Percentiles rank a stretch among this genome's conserved stretches.
These are phyloP conservation scores for Mrakia hoshinonis DNA, from an alignment of 768 basidiomycete genomes.

Conservation along the genomic window DNA sequence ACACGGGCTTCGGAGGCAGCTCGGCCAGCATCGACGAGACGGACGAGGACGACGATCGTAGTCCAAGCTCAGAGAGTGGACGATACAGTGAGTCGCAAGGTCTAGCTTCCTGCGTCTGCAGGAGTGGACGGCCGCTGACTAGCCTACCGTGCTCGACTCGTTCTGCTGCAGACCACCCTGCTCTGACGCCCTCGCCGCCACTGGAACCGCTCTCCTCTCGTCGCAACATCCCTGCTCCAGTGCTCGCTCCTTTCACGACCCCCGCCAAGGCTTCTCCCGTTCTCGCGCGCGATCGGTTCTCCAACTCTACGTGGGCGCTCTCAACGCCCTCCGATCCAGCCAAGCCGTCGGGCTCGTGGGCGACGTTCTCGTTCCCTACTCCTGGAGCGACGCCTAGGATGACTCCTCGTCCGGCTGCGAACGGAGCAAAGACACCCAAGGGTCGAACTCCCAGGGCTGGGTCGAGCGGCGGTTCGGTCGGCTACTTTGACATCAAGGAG, in stretches of 20 bases:
- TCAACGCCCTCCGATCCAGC: slow-evolving; percentile 19
- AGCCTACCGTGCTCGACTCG: too few relatives aligned
- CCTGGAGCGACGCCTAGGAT: slow-evolving; percentile 11
- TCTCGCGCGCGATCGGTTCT: slow-evolving; percentile 21
- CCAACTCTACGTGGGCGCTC: slow-evolving; percentile 16
- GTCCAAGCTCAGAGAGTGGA: neutral
- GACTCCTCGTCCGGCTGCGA: neutral
- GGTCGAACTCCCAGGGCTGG: neutral
- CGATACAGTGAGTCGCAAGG: neutral
- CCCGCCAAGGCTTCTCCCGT: neutral
- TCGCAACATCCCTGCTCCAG: neutral
- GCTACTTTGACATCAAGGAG: slow-evolving; percentile 21
- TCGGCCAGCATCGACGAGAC: slow-evolving; percentile 23
- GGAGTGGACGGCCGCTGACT: too few relatives aligned
- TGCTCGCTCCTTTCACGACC: slow-evolving; percentile 5
- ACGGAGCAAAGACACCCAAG: neutral
- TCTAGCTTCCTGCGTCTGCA: neutral
- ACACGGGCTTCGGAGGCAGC: slow-evolving; percentile 7
- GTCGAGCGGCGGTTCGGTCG: neutral
- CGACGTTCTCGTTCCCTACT: slow-evolving; percentile 24
- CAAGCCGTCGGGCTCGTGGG: slow-evolving; percentile 19
- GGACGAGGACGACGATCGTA: slow-evolving; percentile 16
- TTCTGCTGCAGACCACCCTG: neutral
- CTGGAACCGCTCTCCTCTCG: slow-evolving; percentile 9
- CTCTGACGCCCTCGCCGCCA: slow-evolving; percentile 6